These are phyloP conservation scores for Diaporthe amygdali DNA, from an alignment of 2,329 filamentous ascomycete genomes.

Conservation along the genomic window DNA sequence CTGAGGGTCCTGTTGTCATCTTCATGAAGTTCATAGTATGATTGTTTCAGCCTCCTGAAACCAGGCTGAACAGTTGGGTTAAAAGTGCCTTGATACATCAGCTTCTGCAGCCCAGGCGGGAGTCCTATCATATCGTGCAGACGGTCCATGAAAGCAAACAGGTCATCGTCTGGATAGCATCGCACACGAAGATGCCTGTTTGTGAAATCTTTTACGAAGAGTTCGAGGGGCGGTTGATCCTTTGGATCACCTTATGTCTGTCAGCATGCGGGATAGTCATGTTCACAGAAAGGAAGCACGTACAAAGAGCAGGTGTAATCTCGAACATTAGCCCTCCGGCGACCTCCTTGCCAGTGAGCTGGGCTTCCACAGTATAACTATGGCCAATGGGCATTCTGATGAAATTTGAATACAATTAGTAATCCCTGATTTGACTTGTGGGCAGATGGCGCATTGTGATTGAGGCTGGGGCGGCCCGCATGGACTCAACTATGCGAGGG, in stretches of 20 bases:
- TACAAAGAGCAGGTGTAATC: constrained; percentile 31
- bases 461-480: background rate
- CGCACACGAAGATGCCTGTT: background rate
- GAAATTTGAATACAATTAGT: background rate
- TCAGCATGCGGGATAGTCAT: background rate
- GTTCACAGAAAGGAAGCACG: background rate
- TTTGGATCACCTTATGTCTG: constrained; percentile 21
- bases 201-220: background rate
- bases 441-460: background rate
- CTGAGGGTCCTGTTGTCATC: background rate
- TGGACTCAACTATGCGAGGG: too few relatives aligned
- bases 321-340: constrained; percentile 50
- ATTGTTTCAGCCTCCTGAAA: too few relatives aligned
- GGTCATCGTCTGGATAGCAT: background rate
- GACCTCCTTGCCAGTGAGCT: constrained; percentile 47
- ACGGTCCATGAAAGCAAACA: background rate
- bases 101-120: background rate
- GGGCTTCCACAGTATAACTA: constrained; percentile 50
- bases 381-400: constrained; percentile 41
- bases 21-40: background rate
- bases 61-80: too few relatives aligned
- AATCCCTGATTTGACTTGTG: background rate
- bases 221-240: constrained; percentile 27
- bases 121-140: background rate
- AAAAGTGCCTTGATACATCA: background rate